Evolutionary conservation across 768 basidiomycete species (phyloP), one percentile per base, ranked within the genome.

Genomic region (Termitomyces sp.): DNA sequence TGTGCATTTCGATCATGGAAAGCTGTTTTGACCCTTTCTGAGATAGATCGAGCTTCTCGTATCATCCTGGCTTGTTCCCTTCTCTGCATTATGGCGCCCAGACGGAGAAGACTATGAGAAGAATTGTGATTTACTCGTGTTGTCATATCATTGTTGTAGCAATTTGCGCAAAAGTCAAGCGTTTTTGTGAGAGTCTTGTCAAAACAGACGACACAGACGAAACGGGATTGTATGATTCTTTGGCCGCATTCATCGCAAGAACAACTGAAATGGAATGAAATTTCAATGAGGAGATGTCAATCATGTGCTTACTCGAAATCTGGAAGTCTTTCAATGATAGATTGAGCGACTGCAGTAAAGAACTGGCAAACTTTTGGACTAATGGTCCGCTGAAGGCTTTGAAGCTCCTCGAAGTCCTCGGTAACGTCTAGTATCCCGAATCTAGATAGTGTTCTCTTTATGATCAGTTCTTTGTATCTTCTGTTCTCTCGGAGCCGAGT

Each of bases 161-260:
- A 58, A 11, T 38, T 36, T 8, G 53, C 24, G 26, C 57, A 58
- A 16, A 58, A 41, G 51, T 58, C 57, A 20, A 58, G 30, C 18
- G 43, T 53, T 4, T 46, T 22, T 0, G 24, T 14, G 24, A 58
- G 30, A 3, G 44, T 32, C 40, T 58, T 20, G 40, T 54, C 57
- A 28, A 58, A 10, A 20, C 41, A 43, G n/a, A n/a, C n/a, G n/a
- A n/a, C n/a, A n/a, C 36, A 36, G 36, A 14, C 13, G 3, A 46
- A 28, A 10, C 36, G 1, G 36, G 1, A 14, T 16, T 36, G 36
- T 36, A 36, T 36, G 36, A 36, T 36, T 0, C 3, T 1, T 36
- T 3, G 36, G 5, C 4, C 13, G 36, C 36, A 36, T 14, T 36
- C 11, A 16, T 16, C 13, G 14, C 36, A 36, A 5, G 3, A 36